Evolutionary conservation across 495 filamentous ascomycete genomes (phyloP).

Genomic region (Physcia stellaris): DNA sequence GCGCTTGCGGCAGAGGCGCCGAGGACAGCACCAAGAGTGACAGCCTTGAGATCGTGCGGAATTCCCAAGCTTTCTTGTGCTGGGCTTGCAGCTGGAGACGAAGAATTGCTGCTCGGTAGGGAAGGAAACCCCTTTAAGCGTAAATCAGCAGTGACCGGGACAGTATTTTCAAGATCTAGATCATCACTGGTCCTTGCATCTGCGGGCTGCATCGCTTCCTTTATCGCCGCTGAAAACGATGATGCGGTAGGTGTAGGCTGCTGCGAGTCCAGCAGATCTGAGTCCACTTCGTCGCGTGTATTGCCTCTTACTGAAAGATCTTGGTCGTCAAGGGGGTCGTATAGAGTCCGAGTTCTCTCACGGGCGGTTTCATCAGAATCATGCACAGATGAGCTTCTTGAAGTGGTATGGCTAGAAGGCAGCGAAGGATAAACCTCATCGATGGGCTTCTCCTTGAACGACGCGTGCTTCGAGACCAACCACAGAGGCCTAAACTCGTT

Average conservation of each 20-base stretch:
- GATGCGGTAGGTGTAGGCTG: conserved; percentile 26
- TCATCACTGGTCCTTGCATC: too few species aligned
- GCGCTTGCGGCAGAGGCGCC: conserved; percentile 6
- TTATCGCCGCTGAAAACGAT: conserved; percentile 4
- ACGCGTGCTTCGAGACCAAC: conserved; percentile 33
- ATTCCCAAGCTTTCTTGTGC: too few species aligned
- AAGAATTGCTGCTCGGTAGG: neutral
- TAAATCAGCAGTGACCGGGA: too few species aligned
- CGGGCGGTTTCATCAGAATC: conserved; percentile 13
- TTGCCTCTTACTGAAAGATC: too few species aligned
- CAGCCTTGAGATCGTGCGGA: neutral
- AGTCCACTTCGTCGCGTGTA: neutral
- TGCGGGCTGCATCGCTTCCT: neutral
- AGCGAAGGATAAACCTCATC: conserved; percentile 33
- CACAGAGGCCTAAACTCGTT: conserved; percentile 36
- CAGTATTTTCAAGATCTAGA: too few species aligned
- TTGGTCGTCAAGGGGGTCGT: too few species aligned
- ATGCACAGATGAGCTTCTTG: conserved; percentile 29
- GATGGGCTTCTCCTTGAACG: conserved; percentile 24
- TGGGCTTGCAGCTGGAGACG: neutral
- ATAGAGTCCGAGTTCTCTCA: too few species aligned
- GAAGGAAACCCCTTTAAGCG: neutral
- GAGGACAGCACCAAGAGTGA: neutral
- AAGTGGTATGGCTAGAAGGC: conserved; percentile 35
- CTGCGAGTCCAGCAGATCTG: conserved; percentile 24